Evolutionary conservation across 2,329 filamentous ascomycete species (phyloP).

Genomic region (Pseudogymnoascus sp.): DNA sequence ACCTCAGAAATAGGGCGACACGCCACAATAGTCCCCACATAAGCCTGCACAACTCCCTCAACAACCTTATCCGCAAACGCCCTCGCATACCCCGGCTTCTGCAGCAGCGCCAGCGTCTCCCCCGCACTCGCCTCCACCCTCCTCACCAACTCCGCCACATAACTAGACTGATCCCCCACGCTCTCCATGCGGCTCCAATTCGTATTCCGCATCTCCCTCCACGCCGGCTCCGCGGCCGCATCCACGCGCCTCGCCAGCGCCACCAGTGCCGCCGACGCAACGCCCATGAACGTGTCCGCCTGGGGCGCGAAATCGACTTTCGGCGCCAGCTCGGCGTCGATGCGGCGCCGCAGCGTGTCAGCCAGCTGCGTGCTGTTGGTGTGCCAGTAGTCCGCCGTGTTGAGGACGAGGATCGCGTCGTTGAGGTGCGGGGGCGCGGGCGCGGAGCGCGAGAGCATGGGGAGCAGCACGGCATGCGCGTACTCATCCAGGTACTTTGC

Average conservation of each 20-base stretch:
- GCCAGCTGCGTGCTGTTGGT: slow-evolving; percentile 87
- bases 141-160: slow-evolving; percentile 72
- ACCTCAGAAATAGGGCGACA: slow-evolving; percentile 88
- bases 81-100: slow-evolving; percentile 87
- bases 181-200: slow-evolving; percentile 91
- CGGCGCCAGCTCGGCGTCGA: slow-evolving; percentile 67
- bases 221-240: slow-evolving; percentile 71
- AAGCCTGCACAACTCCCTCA: slow-evolving; percentile 71
- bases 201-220: slow-evolving; percentile 95
- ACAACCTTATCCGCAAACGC: slow-evolving; percentile 96
- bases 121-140: slow-evolving; percentile 62
- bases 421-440: slow-evolving; percentile 45
- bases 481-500: slow-evolving; percentile 94
- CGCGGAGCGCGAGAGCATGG: slow-evolving; percentile 49
- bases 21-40: slow-evolving; percentile 75
- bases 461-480: slow-evolving; percentile 80
- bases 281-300: slow-evolving; percentile 89
- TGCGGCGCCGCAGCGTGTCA: slow-evolving; percentile 84
- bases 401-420: slow-evolving; percentile 77
- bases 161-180: slow-evolving; percentile 88
- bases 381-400: slow-evolving; percentile 97
- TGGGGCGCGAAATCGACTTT: slow-evolving; percentile 86
- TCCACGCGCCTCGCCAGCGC: slow-evolving; percentile 79
- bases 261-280: slow-evolving; percentile 80
- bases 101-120: slow-evolving; percentile 68